Evolutionary conservation across 176 grass and related monocot species (phyloP), one percentile per base, ranked within the genome.

Genomic region (Olyra latifolia): DNA sequence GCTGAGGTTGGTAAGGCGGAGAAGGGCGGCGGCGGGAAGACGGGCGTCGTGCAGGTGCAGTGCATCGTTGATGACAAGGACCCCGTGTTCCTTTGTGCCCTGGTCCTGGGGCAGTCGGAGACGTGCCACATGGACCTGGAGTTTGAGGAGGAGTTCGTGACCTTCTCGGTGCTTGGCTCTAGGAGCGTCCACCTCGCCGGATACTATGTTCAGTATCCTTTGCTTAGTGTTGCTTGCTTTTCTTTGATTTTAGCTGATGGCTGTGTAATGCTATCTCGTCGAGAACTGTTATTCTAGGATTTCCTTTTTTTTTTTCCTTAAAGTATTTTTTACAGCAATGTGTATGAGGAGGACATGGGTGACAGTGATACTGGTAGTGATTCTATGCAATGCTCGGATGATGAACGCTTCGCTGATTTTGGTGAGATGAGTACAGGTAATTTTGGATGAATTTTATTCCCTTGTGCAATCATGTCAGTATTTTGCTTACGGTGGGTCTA

Each of bases 141-240:
- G 79, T 99, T 99, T 32, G 92, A 99, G 44, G 97, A 97, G 85
- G 80, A 89, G 40, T n/a, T 69, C 1, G 93, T 93, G 28, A 76
- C 87, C 22, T 88, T 96, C 79, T 96, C 93, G 0, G 97, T 99
- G 42, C 41, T 95, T 9, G 97, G 93, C 27, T 64, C 68, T 17
- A 93, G 79, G 79, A 90, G 88, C 16, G 54, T 93, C 14, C 84
- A 99, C 58, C 84, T 99, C 1, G 73, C 79, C 46, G 93, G 97
- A 65, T 99, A 93, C 73, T 93, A 88, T 65, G 23, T 90, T 14
- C 24, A 47, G 97, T 99, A 99, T 93, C 86, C 91, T 95, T 83
- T 58, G 4, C 22, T 50, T 77, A 27, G 48, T 9, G 2, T 23
- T 1, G 19, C 46, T 16, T 82, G 27, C 2, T 78, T 50, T 44